phyloP scores from a whole-genome alignment of 1,284 basidiomycete species.

The Apiotrichum veenhuisii region DNA sequence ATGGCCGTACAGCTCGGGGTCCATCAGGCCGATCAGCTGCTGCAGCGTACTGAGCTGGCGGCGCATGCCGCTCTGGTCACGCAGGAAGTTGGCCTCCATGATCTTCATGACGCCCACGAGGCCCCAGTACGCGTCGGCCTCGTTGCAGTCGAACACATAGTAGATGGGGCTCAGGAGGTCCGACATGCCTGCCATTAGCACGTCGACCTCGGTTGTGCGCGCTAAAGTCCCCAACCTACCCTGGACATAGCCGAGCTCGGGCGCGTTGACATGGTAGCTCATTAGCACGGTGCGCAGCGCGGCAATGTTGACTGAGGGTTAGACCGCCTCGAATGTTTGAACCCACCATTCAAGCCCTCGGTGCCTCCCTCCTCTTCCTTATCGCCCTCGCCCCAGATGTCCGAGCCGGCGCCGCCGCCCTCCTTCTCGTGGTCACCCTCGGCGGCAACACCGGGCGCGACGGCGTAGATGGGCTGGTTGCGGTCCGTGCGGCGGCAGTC shows the following conservation, averaged over 20 bases:
- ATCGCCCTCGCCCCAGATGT: slow-evolving; percentile 38
- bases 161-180: slow-evolving; percentile 93
- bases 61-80: slow-evolving; percentile 98
- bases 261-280: slow-evolving; percentile 89
- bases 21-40: slow-evolving; percentile 86
- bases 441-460: slow-evolving; percentile 43
- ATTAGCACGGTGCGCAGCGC: slow-evolving; percentile 61
- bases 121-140: slow-evolving; percentile 90
- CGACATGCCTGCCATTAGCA: slow-evolving; percentile 77
- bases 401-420: slow-evolving; percentile 31
- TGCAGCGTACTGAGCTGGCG: slow-evolving; percentile 84
- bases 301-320: slow-evolving; percentile 41
- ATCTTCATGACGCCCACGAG: slow-evolving; percentile 92
- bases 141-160: slow-evolving; percentile 82
- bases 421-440: slow-evolving; percentile 41
- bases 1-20: slow-evolving; percentile 85
- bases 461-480: slow-evolving; percentile 77
- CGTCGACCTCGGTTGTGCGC: no score
- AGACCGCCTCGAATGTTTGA: not conserved
- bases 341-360: slow-evolving; percentile 65
- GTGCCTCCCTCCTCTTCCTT: slow-evolving; percentile 70
- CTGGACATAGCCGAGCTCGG: slow-evolving; percentile 63
- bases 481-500: slow-evolving; percentile 97
- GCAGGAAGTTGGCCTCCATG: slow-evolving; percentile 90
- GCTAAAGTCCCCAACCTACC: slow-evolving; percentile 21